Conservation (phyloP, 2,329 filamentous ascomycete genomes). For the Diplodia seriata region DNA sequence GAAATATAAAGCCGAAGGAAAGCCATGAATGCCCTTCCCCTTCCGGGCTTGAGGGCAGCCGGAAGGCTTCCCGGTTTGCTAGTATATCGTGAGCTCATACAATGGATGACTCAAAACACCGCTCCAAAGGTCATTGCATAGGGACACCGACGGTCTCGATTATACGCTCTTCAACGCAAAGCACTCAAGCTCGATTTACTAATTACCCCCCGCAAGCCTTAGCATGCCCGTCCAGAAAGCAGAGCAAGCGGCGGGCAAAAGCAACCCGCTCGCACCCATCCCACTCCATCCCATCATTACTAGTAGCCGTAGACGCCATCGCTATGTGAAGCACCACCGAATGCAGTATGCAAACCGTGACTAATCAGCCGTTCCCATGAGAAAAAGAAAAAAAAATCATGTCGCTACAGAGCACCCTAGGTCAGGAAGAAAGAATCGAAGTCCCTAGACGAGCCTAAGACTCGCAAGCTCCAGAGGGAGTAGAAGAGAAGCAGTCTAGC, state of each 20-base stretch:
- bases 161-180: not conserved
- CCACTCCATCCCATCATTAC: constrained; percentile 27
- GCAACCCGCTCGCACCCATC: constrained; percentile 17
- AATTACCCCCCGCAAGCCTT: not conserved
- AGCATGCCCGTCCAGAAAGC: constrained; percentile 6
- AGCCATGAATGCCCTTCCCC: too few relatives aligned
- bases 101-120: constrained; percentile 21
- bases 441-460: constrained; percentile 3
- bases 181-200: not conserved
- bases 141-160: constrained; percentile 2
- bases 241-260: constrained; percentile 7
- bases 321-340: constrained; percentile 33
- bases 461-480: not conserved
- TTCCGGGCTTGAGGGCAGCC: too few relatives aligned
- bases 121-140: not conserved
- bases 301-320: constrained; percentile 32
- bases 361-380: constrained; percentile 2
- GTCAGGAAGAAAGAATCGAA: constrained; percentile 8
- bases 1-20: too few relatives aligned
- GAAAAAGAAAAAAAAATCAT: not conserved
- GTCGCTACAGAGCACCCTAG: constrained; percentile 4
- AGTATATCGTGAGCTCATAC: not conserved
- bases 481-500: not conserved
- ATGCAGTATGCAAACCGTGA: constrained; percentile 31
- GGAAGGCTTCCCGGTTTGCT: not conserved